Conservation (phyloP, 2,329 filamentous ascomycete species). For the Verticillium isaacii region DNA sequence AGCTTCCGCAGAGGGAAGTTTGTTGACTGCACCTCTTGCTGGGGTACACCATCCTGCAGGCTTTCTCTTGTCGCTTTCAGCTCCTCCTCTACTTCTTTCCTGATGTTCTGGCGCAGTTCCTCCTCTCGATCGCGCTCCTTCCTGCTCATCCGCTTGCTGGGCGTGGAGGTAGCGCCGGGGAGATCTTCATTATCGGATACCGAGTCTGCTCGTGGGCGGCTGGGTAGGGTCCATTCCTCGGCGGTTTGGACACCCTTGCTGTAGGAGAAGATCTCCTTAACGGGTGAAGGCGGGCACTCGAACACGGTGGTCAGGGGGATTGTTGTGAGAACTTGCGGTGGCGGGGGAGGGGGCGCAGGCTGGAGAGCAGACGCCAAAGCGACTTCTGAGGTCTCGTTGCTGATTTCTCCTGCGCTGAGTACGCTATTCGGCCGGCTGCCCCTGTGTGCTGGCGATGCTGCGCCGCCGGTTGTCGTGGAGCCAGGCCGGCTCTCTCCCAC, state of each 20-base stretch:
- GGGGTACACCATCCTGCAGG: constrained; percentile 44
- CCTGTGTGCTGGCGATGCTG: constrained; percentile 60
- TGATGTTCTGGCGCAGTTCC: constrained; percentile 77
- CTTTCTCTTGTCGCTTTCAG: constrained; percentile 66
- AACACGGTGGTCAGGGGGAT: constrained; percentile 71
- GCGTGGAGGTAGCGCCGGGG: constrained; percentile 49
- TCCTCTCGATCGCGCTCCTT: constrained; percentile 81
- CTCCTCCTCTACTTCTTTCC: constrained; percentile 90
- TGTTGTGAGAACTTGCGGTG: constrained; percentile 67
- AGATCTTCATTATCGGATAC: constrained; percentile 61
- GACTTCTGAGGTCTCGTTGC: constrained; percentile 65
- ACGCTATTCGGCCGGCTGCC: constrained; percentile 83
- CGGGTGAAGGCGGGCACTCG: constrained; percentile 71
- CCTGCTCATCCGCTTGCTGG: constrained; percentile 72
- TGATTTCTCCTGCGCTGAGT: constrained; percentile 74
- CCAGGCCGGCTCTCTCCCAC: constrained; percentile 72
- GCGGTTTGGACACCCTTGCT: constrained; percentile 95
- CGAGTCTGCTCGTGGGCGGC: constrained; percentile 48
- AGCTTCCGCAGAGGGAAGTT: constrained; percentile 78
- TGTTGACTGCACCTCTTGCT: constrained; percentile 33
- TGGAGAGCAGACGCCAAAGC: constrained; percentile 40
- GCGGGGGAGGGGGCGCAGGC: constrained; percentile 26
- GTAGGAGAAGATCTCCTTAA: constrained; percentile 87
- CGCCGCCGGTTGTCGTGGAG: constrained; percentile 57
- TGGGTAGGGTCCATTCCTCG: constrained; percentile 61